Evolutionary conservation across 2,329 filamentous ascomycete genomes (phyloP).

Genomic region (Aspergillus ibericus): DNA sequence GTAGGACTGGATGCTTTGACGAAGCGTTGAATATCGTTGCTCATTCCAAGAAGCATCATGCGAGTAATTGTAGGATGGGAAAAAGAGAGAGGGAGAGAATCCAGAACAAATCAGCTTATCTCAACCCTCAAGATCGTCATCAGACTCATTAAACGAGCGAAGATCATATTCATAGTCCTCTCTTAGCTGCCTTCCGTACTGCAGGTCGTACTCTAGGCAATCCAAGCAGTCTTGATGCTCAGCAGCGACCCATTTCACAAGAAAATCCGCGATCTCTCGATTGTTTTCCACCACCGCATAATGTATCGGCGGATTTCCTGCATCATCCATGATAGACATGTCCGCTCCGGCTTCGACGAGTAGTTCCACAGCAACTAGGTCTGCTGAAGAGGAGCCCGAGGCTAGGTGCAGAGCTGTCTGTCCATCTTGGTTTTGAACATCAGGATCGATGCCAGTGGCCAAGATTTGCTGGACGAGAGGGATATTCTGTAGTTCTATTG

Average conservation of each 20-base stretch:
- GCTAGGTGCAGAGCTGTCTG: background rate
- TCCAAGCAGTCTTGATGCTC: background rate
- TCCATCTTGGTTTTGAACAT: background rate
- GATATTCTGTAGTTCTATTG: background rate
- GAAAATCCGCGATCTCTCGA: background rate
- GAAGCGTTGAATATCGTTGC: no score
- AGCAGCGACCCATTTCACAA: no score
- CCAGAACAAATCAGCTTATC: no score
- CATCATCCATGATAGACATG: background rate
- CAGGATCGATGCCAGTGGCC: background rate
- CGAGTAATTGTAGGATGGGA: no score
- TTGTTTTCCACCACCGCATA: background rate
- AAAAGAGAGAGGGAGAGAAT: no score
- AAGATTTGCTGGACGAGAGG: background rate
- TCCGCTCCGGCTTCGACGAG: background rate
- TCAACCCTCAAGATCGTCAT: no score
- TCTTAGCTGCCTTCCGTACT: no score
- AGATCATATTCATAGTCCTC: no score
- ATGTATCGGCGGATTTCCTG: background rate
- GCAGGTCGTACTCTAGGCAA: background rate
- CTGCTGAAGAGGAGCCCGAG: background rate
- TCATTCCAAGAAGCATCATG: no score
- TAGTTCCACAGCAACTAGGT: background rate
- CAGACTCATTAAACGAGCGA: no score
- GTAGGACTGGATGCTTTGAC: no score